These are phyloP conservation scores for Trametes gibbosa DNA, from an alignment of 768 basidiomycete genomes.

Conservation along the genomic window DNA sequence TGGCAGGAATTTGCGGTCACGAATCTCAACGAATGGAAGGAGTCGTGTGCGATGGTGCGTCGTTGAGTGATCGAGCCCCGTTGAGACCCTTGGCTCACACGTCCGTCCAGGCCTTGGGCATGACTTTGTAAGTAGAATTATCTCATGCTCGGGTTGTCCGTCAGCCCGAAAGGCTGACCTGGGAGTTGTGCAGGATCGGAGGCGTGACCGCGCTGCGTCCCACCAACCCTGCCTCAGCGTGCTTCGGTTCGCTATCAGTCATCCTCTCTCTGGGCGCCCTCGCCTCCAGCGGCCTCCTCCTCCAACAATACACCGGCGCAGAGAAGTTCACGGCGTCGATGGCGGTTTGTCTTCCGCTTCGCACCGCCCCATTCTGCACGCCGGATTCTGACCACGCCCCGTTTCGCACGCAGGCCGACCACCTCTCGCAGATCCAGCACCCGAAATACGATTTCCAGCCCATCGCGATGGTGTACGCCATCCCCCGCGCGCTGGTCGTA, in stretches of 20 bases:
- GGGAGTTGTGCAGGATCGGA: neutral
- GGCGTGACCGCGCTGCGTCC: neutral
- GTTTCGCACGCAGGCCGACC: neutral
- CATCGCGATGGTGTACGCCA: constrained; percentile 3
- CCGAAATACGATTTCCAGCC: constrained; percentile 14
- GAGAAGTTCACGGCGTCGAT: constrained; percentile 4
- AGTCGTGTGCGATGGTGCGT: constrained; percentile 14
- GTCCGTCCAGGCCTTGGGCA: constrained; percentile 3
- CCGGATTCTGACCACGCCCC: neutral
- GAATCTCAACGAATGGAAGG: constrained; percentile 20
- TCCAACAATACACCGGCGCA: constrained; percentile 14
- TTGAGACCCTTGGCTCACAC: neutral
- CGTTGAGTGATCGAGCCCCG: neutral
- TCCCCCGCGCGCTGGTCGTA: constrained; percentile 19
- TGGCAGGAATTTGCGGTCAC: constrained; percentile 24
- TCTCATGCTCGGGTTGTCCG: neutral
- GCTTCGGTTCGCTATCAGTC: constrained; percentile 12
- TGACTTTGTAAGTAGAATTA: constrained; percentile 9
- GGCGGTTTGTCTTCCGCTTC: constrained; percentile 10
- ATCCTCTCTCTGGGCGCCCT: constrained; percentile 4
- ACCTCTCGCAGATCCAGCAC: constrained; percentile 11
- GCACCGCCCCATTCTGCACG: neutral
- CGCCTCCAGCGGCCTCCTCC: constrained; percentile 4
- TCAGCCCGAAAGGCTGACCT: neutral
- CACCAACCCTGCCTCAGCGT: neutral